Evolutionary conservation across 2,329 filamentous ascomycete genomes (phyloP).

Genomic region (Sphaerulina musiva): DNA sequence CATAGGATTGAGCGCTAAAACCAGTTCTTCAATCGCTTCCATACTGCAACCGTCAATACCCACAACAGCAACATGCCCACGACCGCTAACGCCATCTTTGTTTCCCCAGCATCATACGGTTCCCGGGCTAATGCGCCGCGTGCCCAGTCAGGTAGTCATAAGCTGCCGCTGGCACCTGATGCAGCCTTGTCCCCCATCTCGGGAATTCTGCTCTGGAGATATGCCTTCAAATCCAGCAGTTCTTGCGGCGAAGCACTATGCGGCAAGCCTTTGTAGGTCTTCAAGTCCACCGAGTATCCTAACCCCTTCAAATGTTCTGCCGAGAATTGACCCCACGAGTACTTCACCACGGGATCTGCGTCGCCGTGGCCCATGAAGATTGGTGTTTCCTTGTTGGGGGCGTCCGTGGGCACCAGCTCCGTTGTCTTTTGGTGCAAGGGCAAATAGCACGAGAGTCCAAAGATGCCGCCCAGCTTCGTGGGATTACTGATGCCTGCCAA

Average conservation of each 20-base stretch:
- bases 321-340: constrained; percentile 62
- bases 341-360: constrained; percentile 64
- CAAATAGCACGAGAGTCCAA: constrained; percentile 78
- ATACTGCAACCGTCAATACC: constrained; percentile 23
- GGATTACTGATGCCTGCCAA: constrained; percentile 69
- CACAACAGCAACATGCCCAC: constrained; percentile 24
- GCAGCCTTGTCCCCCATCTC: constrained; percentile 36
- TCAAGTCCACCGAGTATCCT: constrained; percentile 69
- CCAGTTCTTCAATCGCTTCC: constrained; percentile 17
- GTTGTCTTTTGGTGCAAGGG: constrained; percentile 61
- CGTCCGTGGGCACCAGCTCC: constrained; percentile 48
- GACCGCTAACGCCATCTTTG: constrained; percentile 25
- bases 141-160: constrained; percentile 26
- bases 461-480: constrained; percentile 76
- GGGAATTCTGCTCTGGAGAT: constrained; percentile 50
- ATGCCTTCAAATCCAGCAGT: constrained; percentile 71
- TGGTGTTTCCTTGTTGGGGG: constrained; percentile 55
- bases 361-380: constrained; percentile 89
- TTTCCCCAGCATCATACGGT: constrained; percentile 30
- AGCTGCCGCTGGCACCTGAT: constrained; percentile 9
- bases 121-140: constrained; percentile 17
- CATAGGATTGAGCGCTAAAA: not conserved
- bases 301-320: constrained; percentile 59
- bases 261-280: constrained; percentile 66
- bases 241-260: constrained; percentile 74